These are phyloP conservation scores for Yarrowia sp. DNA, from an alignment of 805 yeast genomes.

Conservation along the genomic window DNA sequence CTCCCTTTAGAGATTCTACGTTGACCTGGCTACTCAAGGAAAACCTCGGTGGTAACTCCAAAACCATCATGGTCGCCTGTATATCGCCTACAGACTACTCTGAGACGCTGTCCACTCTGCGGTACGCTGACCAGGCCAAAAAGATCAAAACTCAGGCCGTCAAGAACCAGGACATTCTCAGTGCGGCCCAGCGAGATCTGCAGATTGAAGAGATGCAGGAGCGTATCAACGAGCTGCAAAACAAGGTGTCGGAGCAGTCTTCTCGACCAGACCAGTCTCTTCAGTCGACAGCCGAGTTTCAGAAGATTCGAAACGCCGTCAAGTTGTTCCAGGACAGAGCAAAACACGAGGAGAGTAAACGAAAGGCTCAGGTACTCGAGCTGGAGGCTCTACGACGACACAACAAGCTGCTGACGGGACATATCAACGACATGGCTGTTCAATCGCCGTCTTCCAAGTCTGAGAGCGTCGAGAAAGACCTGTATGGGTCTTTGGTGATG, in stretches of 20 bases:
- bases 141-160: constrained; percentile 61
- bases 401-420: constrained; percentile 31
- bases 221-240: constrained; percentile 38
- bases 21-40: constrained; percentile 74
- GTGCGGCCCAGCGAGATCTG: constrained; percentile 41
- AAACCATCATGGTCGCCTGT: constrained; percentile 84
- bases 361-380: constrained; percentile 32
- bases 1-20: constrained; percentile 72
- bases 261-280: neutral
- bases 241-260: constrained; percentile 7
- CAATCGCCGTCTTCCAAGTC: neutral
- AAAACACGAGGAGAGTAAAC: constrained; percentile 32
- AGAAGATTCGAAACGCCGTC: constrained; percentile 31
- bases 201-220: constrained; percentile 42
- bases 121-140: constrained; percentile 77
- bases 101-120: constrained; percentile 68
- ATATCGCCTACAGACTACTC: constrained; percentile 76
- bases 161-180: constrained; percentile 45
- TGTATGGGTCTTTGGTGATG: neutral
- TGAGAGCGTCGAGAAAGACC: neutral
- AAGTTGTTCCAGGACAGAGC: constrained; percentile 37
- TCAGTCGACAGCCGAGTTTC: constrained; percentile 10
- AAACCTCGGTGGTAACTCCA: constrained; percentile 79
- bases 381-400: constrained; percentile 29
- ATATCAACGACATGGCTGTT: constrained; percentile 24